A percentile compares a stretch with the other conserved stretches of the same genome.
Conservation (phyloP, 2,329 filamentous ascomycete genomes). For the Fusarium avenaceum region DNA sequence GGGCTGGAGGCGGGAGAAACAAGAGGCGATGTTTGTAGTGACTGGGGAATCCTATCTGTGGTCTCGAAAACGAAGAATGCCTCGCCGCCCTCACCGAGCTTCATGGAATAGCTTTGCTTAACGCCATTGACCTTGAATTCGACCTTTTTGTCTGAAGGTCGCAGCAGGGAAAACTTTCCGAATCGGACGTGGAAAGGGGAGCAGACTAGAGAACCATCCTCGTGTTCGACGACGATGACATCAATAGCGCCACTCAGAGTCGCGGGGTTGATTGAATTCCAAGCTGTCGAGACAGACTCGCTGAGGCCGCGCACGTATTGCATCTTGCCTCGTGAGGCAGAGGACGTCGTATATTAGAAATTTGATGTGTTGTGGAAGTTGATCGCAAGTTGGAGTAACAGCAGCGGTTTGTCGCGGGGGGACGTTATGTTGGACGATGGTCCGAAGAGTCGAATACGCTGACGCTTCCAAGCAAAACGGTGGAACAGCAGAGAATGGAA, state of each 20-base stretch:
- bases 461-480: conserved; percentile 13
- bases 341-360: conserved; percentile 12
- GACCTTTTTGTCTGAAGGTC: conserved; percentile 98
- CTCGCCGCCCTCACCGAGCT: conserved; percentile 95
- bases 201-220: conserved; percentile 89
- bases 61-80: conserved; percentile 99
- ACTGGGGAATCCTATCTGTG: conserved; percentile 89
- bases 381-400: conserved; percentile 16
- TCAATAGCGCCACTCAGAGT: conserved; percentile 98
- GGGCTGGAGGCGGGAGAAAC: conserved; percentile 92
- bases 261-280: conserved; percentile 99
- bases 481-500: conserved; percentile 14
- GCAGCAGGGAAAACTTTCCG: conserved; percentile 95
- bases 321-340: conserved; percentile 67
- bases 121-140: conserved; percentile 95
- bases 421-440: conserved; percentile 21
- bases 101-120: conserved; percentile 97
- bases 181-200: conserved; percentile 99
- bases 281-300: conserved; percentile 96
- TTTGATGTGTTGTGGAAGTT: conserved; percentile 5
- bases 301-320: conserved; percentile 98
- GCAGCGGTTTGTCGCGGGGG: conserved; percentile 35
- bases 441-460: conserved; percentile 23
- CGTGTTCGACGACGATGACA: conserved; percentile 97
- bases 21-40: conserved; percentile 92